Evolutionary conservation across 108 stramenopile genomes (phyloP).

Genomic region (Stephanodiscus triporus): DNA sequence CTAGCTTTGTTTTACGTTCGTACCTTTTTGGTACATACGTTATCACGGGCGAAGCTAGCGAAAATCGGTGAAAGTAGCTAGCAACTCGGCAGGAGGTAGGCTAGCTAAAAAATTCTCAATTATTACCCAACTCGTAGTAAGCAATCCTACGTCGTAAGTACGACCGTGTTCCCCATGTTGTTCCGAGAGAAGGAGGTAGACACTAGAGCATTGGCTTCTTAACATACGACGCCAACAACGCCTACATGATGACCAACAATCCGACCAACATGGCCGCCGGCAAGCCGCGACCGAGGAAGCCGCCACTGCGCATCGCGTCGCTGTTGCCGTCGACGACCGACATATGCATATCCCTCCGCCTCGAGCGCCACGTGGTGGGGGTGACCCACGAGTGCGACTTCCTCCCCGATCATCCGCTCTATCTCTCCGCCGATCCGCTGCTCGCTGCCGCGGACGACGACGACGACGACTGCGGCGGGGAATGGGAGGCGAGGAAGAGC

Average conservation of each 20-base stretch:
- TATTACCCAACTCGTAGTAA: too few species aligned
- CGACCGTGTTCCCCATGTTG: too few species aligned
- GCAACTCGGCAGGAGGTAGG: too few species aligned
- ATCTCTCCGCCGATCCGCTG: conserved; percentile 45
- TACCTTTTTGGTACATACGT: too few species aligned
- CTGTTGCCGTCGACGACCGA: conserved; percentile 79
- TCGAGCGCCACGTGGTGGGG: conserved; percentile 62
- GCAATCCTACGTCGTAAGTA: too few species aligned
- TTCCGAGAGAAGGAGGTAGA: too few species aligned
- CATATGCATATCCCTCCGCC: conserved; percentile 73
- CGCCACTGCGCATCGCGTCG: conserved; percentile 69
- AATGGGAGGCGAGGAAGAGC: background rate
- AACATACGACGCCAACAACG: too few species aligned
- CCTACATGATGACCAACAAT: background rate
- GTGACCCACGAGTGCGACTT: conserved; percentile 81
- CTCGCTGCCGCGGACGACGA: conserved; percentile 1
- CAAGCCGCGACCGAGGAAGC: background rate
- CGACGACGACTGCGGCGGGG: background rate
- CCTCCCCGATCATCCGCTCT: conserved; percentile 21
- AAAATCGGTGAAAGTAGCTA: too few species aligned
- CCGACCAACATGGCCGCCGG: conserved; percentile 1
- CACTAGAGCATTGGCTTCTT: too few species aligned
- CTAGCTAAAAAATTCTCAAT: too few species aligned
- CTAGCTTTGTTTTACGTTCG: too few species aligned
- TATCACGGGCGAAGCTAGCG: too few species aligned